Evolutionary conservation across 352 stramenopile species (phyloP), one percentile per base, ranked within the genome.

Genomic region (Phytophthora crassamura): DNA sequence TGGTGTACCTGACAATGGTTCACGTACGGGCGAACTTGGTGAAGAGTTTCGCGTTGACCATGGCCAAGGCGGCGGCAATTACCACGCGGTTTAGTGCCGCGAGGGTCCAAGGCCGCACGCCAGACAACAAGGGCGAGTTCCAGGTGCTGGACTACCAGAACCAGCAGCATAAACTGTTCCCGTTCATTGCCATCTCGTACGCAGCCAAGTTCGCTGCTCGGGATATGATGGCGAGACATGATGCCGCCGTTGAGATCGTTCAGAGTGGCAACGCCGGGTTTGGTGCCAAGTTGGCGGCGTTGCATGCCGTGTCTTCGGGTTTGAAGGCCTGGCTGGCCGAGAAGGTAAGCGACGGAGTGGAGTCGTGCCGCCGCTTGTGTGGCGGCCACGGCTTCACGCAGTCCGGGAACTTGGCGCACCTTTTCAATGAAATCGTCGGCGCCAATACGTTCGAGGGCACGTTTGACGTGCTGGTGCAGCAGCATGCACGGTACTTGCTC

Each of bases 61-160:
- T 84, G 10, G 71, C 78, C 0, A 74, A 92, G 20, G 76, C 71
- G 5, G 72, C 64, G 3, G 74, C 80, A 0, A 88, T 89, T 57
- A 76, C 74, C n/a, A 81, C 78, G 16, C 67, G 75, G 4, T 89
- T 85, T 50, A 88, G 78, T 52, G 75, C 78, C 11, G 76, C 72
- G 11, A 68, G 78, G 18, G 45, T 88, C 7, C 78, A 88, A 49
- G 78, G 75, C 28, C 75, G 69, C 14, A 80, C 38, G n/a, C 65
- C 61, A 2, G 50, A 72, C 22, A 58, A 69, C 46, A 82, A 81
- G 67, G 73, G 70, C 5, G 79, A 86, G 45, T 84, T 75, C 49
- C 80, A 83, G 28, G 80, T 89, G n/a, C n/a, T n/a, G n/a, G n/a
- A n/a, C n/a, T 89, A 85, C 60, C 77, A 89, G 57, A 84, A 88